Evolutionary conservation across 768 basidiomycete genomes (phyloP), one percentile per base, ranked within the genome.

Genomic region (Arthromyces matolae): DNA sequence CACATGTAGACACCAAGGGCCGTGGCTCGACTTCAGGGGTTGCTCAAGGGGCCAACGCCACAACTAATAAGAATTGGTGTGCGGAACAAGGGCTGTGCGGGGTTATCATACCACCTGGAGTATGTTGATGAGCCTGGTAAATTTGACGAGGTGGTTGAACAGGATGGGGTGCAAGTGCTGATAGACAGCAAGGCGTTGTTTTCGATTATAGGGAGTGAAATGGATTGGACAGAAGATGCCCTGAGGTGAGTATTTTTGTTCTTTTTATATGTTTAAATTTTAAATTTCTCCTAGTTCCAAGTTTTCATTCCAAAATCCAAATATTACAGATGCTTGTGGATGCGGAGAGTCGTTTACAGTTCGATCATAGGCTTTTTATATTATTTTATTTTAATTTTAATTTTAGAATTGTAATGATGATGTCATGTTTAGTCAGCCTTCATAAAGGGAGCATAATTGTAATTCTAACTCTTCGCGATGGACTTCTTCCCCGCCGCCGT

Each of bases 131-230:
- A 81, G 59, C 84, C 91, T 1, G 89, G 79, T 4, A 87, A 84
- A 66, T 97, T 98, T 58, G 96, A 99, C 70, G 96, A 98, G 63
- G 80, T 97, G 14, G 93, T 98, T 18, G 84, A 92, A 64, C 96
- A 98, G 69, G 93, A 97, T 55, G 95, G 89, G 2, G 91, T 96
- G 20, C 80, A 76, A 55, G 95, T 99, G 36, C 72, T 98, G 52
- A 93, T 98, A 64, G 96, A 99, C 71, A 87, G 85, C 63, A 97
- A 94, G 67, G 96, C 96, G 20, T 69, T 99, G 54, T 98, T 99
- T 64, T 93, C 89, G 49, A 96, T 99, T 57, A 96, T 99, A 51
- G 96, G 96, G 41, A 95, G 92, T 66, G 89, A 90, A 76, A 99
- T 99, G 96, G 93, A 95, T 63, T 99, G 96, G 96, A 78, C 83